These are phyloP conservation scores for Holtermannia corniformis DNA, from an alignment of 768 basidiomycete species.

Conservation along the genomic window DNA sequence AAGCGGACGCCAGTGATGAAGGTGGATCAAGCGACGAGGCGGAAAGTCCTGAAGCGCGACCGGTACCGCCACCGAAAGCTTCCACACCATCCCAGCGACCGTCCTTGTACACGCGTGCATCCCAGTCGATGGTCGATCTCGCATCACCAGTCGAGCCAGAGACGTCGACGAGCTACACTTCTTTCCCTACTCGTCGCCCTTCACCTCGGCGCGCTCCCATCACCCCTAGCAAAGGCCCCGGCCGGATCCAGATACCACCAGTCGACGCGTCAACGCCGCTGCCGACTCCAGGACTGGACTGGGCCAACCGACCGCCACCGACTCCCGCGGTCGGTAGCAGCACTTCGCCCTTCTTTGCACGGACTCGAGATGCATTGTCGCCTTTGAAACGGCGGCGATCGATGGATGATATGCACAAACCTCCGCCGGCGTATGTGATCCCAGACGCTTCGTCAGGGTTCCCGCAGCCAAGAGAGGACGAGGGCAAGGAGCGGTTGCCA, in stretches of 20 bases:
- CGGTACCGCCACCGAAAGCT: neutral
- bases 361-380: constrained; percentile 5
- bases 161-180: too few species aligned
- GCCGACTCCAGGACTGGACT: constrained; percentile 15
- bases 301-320: constrained; percentile 35
- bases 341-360: constrained; percentile 12
- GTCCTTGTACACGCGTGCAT: constrained; percentile 18
- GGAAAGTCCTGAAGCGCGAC: neutral
- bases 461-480: constrained; percentile 52
- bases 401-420: constrained; percentile 39
- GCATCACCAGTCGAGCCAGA: constrained; percentile 8
- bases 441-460: constrained; percentile 37
- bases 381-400: constrained; percentile 39
- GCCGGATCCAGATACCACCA: constrained; percentile 21
- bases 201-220: too few species aligned
- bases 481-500: constrained; percentile 72
- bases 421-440: constrained; percentile 43
- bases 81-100: constrained; percentile 7
- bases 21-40: neutral
- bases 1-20: neutral
- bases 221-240: neutral
- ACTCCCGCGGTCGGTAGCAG: constrained; percentile 28
- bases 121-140: constrained; percentile 21
- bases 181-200: too few species aligned
- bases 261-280: neutral